Evolutionary conservation across 805 yeast genomes (phyloP).

Genomic region (Yarrowia sp.): DNA sequence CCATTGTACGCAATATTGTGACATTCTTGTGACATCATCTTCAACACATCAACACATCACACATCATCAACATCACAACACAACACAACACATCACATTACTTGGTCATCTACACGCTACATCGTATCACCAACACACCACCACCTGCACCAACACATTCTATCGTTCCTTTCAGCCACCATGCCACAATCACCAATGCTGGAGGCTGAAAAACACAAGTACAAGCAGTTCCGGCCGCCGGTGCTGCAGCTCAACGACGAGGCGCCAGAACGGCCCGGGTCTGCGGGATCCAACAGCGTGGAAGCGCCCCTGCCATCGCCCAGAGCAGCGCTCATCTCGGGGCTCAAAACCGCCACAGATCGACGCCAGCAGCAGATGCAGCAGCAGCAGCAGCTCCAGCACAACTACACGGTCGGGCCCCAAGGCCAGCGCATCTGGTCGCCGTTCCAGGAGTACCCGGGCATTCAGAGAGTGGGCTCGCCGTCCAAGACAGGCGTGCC

Average conservation of each 20-base stretch:
- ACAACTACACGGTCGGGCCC: constrained; percentile 22
- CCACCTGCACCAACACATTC: too few species aligned
- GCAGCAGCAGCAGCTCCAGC: constrained; percentile 40
- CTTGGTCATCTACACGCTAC: too few species aligned
- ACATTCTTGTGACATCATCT: too few species aligned
- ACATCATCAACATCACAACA: too few species aligned
- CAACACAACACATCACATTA: too few species aligned
- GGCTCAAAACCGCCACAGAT: constrained; percentile 46
- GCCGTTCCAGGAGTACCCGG: constrained; percentile 37
- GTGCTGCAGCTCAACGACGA: constrained; percentile 36
- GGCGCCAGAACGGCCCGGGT: constrained; percentile 12
- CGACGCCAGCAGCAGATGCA: constrained; percentile 43
- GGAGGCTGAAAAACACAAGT: constrained; percentile 41
- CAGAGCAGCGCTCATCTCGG: constrained; percentile 46
- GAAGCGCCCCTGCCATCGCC: constrained; percentile 42
- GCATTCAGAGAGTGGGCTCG: constrained; percentile 29
- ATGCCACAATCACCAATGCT: constrained; percentile 20
- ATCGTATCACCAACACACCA: background rate
- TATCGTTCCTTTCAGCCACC: background rate
- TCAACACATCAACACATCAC: too few species aligned
- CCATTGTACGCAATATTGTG: too few species aligned
- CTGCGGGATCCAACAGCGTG: background rate
- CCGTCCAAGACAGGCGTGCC: constrained; percentile 27
- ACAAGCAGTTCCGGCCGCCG: constrained; percentile 40
- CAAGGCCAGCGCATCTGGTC: constrained; percentile 38